phyloP scores from a whole-genome alignment of 2,329 filamentous ascomycete species.

The Talaromyces pinophilus region DNA sequence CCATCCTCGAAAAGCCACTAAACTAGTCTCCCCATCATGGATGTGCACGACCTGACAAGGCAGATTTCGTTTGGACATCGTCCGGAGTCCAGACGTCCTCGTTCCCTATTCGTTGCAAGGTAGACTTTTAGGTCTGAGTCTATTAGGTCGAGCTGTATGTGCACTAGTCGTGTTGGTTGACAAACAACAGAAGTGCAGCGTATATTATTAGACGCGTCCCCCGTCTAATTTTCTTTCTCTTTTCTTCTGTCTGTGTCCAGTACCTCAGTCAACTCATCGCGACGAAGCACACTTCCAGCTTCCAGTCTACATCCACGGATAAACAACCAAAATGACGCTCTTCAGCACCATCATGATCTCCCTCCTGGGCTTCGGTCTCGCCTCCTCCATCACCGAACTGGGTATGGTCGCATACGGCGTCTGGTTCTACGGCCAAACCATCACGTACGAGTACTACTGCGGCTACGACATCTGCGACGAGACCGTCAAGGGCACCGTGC shows the following conservation, averaged over 20 bases:
- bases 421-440: slow-evolving; percentile 18
- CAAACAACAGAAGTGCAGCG: not conserved
- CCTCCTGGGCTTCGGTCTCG: slow-evolving; percentile 30
- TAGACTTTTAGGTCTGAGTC: not conserved
- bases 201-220: slow-evolving; percentile 9
- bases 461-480: slow-evolving; percentile 20
- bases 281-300: not conserved
- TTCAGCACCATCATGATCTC: slow-evolving; percentile 30
- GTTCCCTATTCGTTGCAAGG: not conserved
- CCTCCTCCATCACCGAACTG: slow-evolving; percentile 34
- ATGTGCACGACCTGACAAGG: slow-evolving; percentile 2
- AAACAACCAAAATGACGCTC: slow-evolving; percentile 20
- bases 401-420: slow-evolving; percentile 31
- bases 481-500: slow-evolving; percentile 24
- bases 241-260: not conserved
- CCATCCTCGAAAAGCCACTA: not conserved
- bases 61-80: not conserved
- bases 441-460: slow-evolving; percentile 13
- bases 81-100: not conserved
- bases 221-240: not conserved
- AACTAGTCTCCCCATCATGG: slow-evolving; percentile 1
- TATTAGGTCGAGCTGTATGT: not conserved
- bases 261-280: not conserved
- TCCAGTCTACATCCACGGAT: not conserved
- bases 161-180: not conserved